A percentile compares a stretch with the other conserved stretches of the same genome.
phyloP scores from a whole-genome alignment of 371 early-diverging fungal genomes.

The Rhizomucor pusillus region DNA sequence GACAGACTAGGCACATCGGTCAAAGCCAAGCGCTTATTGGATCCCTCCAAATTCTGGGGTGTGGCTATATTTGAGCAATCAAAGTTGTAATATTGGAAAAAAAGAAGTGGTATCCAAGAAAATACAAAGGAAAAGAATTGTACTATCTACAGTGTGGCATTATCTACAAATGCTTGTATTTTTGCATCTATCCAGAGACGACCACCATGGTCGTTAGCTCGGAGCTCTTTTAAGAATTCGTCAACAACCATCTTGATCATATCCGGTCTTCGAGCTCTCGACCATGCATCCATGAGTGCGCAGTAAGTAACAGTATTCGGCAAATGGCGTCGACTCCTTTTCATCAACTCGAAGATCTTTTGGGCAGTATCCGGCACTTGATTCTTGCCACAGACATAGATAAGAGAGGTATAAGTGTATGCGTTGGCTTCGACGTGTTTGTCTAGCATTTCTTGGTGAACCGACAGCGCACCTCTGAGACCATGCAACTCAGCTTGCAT shows the following conservation, averaged over 20 bases:
- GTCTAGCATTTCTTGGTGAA: slow-evolving; percentile 40
- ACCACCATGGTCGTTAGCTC: slow-evolving; percentile 17
- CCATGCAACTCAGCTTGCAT: slow-evolving; percentile 30
- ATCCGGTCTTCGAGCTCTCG: slow-evolving; percentile 20
- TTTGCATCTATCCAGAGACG: slow-evolving; percentile 33
- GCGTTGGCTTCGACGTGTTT: slow-evolving; percentile 33
- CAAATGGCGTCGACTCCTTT: slow-evolving; percentile 15
- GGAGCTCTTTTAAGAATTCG: slow-evolving; percentile 25
- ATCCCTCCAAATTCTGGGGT: slow-evolving; percentile 30
- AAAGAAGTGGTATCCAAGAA: neutral
- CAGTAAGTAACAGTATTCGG: slow-evolving; percentile 46
- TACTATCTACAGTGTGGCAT: neutral
- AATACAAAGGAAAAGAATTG: neutral
- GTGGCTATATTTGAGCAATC: slow-evolving; percentile 23
- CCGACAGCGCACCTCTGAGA: slow-evolving; percentile 25
- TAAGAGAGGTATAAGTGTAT: slow-evolving; percentile 43
- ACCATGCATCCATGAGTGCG: slow-evolving; percentile 44
- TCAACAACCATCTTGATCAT: slow-evolving; percentile 29
- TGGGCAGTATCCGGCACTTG: slow-evolving; percentile 36
- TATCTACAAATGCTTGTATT: slow-evolving; percentile 15
- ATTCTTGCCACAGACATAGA: slow-evolving; percentile 29
- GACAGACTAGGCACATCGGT: neutral
- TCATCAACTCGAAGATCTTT: slow-evolving; percentile 45
- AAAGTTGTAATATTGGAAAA: too few species aligned
- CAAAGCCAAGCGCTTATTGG: slow-evolving; percentile 22